Base-by-base conservation (phyloP, 139 green algal genomes). In the Coelastrella sp. region DNA sequence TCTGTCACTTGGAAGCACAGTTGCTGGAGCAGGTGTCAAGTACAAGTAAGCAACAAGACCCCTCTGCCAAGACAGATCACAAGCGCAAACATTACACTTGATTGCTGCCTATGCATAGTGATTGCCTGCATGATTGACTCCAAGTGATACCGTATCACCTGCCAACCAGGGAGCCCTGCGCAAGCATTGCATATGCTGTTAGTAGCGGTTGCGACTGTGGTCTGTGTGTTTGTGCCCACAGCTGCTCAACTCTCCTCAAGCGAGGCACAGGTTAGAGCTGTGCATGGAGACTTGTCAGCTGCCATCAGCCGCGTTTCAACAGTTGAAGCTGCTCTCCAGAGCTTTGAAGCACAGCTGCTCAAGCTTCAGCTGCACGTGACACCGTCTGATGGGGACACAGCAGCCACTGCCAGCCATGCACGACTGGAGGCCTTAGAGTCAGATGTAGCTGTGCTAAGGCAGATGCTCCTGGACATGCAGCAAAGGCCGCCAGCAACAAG, bases 1-100 rank as follows among this genome's bases (percentile, higher is more conserved):
- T 69, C 43, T 57, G 35, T 38, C 79, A 85, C 30, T 53, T 85
- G 41, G 41, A 79, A 50, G 30, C 50, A 13, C 79, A 85, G 32
- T 15, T 81, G 73, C 30, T 68, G 50, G 30, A 67, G 32, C 32
- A 34, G 73, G 23, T 35, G 15, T 67, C 48, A 21, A 40, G n/a
- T n/a, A 35, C 35, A 68, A 34, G 73, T 67, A 34, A 67, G 48
- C 27, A 50, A 21, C 62, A 67, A 4, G 19, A 6, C 27, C 59
- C 25, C 0, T 15, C 59, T n/a, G n/a, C n/a, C n/a, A n/a, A n/a
- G n/a, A n/a, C n/a, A n/a, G n/a, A n/a, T n/a, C n/a, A n/a, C n/a
- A n/a, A n/a, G n/a, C n/a, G n/a, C n/a, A n/a, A n/a, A n/a, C n/a
- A n/a, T n/a, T n/a, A n/a, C n/a, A n/a, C n/a, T n/a, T n/a, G n/a